A percentile compares a stretch with the other conserved stretches of the same genome.
These are phyloP conservation scores for Litsea cubeba DNA, from an alignment of 164 flowering plant genomes.

Conservation along the genomic window DNA sequence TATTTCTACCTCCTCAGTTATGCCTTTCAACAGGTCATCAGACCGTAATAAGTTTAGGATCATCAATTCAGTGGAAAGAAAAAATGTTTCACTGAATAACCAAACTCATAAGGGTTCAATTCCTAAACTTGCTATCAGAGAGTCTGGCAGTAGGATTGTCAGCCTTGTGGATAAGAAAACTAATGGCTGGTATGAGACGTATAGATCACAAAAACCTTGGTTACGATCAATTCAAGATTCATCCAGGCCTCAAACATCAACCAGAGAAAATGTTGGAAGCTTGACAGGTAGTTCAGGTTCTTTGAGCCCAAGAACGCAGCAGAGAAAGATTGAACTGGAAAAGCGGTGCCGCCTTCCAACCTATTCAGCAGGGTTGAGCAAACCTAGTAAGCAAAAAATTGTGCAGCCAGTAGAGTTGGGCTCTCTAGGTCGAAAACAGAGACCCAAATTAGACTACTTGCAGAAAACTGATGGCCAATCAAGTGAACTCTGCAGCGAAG, in stretches of 20 bases:
- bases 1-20: slow-evolving; percentile 18
- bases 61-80: slow-evolving; percentile 15
- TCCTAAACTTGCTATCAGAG: slow-evolving; percentile 29
- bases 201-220: slow-evolving; percentile 8
- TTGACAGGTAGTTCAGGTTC: slow-evolving; percentile 33
- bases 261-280: slow-evolving; percentile 32
- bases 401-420: not conserved
- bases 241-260: slow-evolving; percentile 25
- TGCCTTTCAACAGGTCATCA: slow-evolving; percentile 19
- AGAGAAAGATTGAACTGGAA: slow-evolving; percentile 62
- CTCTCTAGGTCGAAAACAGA: not conserved
- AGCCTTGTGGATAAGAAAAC: slow-evolving; percentile 36
- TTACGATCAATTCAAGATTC: slow-evolving; percentile 25
- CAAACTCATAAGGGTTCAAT: slow-evolving; percentile 24
- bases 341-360: slow-evolving; percentile 52
- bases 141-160: slow-evolving; percentile 13
- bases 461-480: not conserved
- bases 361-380: slow-evolving; percentile 26
- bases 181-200: slow-evolving; percentile 19
- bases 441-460: not conserved
- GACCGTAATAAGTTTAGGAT: slow-evolving; percentile 17
- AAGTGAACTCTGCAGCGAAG: not conserved
- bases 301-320: slow-evolving; percentile 66
- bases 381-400: not conserved
- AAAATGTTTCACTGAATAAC: slow-evolving; percentile 20